Evolutionary conservation across 2,329 filamentous ascomycete genomes (phyloP).

Genomic region (Blastomyces silverae): DNA sequence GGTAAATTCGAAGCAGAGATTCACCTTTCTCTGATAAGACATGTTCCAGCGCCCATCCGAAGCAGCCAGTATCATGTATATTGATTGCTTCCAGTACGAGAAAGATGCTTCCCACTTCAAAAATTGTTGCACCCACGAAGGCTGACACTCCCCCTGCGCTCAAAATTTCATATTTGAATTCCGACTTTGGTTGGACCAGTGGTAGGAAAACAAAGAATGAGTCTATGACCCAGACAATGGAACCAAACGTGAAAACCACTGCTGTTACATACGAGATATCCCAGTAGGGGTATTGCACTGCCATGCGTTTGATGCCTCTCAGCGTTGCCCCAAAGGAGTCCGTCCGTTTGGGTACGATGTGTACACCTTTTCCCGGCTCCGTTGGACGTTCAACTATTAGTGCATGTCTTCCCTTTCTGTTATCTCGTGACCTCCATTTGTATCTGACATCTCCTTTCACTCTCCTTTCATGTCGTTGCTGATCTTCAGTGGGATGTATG

Average conservation of each 20-base stretch:
- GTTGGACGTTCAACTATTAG: constrained; percentile 27
- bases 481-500: neutral
- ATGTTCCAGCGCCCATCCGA: constrained; percentile 60
- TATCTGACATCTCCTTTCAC: constrained; percentile 13
- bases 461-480: constrained; percentile 7
- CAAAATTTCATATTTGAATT: constrained; percentile 49
- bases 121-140: constrained; percentile 61
- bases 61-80: constrained; percentile 57
- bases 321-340: constrained; percentile 30
- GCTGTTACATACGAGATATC: constrained; percentile 54
- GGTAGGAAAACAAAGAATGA: constrained; percentile 60
- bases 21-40: constrained; percentile 35
- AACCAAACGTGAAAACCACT: constrained; percentile 49
- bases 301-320: constrained; percentile 43
- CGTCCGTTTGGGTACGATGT: constrained; percentile 32
- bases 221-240: constrained; percentile 53
- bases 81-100: constrained; percentile 64
- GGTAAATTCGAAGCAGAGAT: constrained; percentile 11
- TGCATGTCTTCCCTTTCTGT: constrained; percentile 45
- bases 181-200: constrained; percentile 45
- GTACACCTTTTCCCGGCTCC: constrained; percentile 23
- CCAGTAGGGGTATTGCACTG: constrained; percentile 49
- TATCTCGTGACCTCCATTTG: constrained; percentile 42
- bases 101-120: constrained; percentile 57
- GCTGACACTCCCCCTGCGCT: constrained; percentile 56